Conservation (phyloP, 164 flowering plant species). For the Euptelea pleiosperma region DNA sequence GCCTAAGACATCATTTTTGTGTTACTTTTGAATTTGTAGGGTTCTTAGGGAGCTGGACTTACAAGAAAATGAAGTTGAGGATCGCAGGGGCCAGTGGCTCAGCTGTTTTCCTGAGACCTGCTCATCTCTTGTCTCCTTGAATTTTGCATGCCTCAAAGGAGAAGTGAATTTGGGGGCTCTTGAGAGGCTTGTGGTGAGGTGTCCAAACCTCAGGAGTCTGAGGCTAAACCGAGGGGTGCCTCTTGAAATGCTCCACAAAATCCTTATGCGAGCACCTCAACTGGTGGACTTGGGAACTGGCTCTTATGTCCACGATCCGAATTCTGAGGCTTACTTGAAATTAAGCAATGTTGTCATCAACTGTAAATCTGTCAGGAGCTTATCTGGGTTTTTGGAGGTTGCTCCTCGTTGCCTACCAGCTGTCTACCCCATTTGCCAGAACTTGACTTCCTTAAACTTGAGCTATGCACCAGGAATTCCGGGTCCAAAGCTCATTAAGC, state of each 20-base stretch:
- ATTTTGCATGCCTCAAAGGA: slow-evolving; percentile 81
- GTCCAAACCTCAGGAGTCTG: slow-evolving; percentile 62
- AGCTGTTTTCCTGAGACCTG: slow-evolving; percentile 71
- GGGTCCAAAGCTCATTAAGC: slow-evolving; percentile 47
- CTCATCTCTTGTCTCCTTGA: slow-evolving; percentile 71
- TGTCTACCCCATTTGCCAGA: slow-evolving; percentile 53
- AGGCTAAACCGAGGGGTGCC: slow-evolving; percentile 67
- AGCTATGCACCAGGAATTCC: slow-evolving; percentile 72
- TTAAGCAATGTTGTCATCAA: slow-evolving; percentile 34
- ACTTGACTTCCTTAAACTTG: slow-evolving; percentile 68
- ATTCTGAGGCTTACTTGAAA: slow-evolving; percentile 39
- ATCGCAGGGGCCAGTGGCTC: slow-evolving; percentile 74
- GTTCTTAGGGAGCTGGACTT: slow-evolving; percentile 76
- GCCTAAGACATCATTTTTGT: not conserved
- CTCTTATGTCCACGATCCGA: slow-evolving; percentile 45
- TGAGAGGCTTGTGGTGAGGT: slow-evolving; percentile 78
- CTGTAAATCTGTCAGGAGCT: slow-evolving; percentile 56
- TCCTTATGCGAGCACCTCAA: slow-evolving; percentile 66
- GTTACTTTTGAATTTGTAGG: slow-evolving; percentile 29
- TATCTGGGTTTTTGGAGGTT: slow-evolving; percentile 83
- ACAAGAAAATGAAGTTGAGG: slow-evolving; percentile 82
- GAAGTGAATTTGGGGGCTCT: slow-evolving; percentile 64
- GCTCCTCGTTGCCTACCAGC: slow-evolving; percentile 48
- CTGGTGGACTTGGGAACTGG: slow-evolving; percentile 71
- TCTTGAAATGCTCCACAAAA: slow-evolving; percentile 48